Base-by-base conservation (phyloP, 495 filamentous ascomycete species). In the Pseudomonodictys pantanalensis region DNA sequence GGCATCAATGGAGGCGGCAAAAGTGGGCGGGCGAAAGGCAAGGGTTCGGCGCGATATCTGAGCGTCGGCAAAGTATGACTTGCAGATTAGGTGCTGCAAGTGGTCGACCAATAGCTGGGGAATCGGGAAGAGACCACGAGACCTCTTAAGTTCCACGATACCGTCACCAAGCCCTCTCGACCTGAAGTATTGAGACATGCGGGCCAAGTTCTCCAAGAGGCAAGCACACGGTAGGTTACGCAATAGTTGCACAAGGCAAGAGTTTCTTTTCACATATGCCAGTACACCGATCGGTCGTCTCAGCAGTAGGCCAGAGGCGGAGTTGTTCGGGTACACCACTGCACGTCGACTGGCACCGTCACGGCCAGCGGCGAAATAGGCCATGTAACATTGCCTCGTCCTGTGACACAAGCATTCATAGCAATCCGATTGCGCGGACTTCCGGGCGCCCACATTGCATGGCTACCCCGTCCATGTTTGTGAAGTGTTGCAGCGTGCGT, bases 311-410 rank as follows among this genome's bases (percentile, higher is more conserved):
- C 52, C 41, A 52, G 64, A 29, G 58, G 54, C 58, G 58, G 64
- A 58, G 12, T 42, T 66, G 58, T 51, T 66, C 58, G 64, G 64
- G 54, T 41, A 58, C 56, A 56, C 42, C 18, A 26, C 29, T 15
- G 39, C 28, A 45, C 20, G 52, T 25, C 50, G 24, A 2, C 50
- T 24, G 33, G 28, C 24, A 35, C 50, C 3, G 33, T 26, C 15
- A 25, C 50, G 29, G 24, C 23, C 26, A 48, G 51, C 43, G 33
- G 43, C 30, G 25, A 46, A 10, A 26, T 46, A n/a, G 41, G 48
- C 33, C 56, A 62, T 62, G 64, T 66, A 62, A 66, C 64, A 25
- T 66, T 53, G 64, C 64, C 58, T 66, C 64, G 58, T 58, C 58
- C 51, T 41, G 38, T 24, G 42, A 32, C 56, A 54, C 64, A 55